Percentiles rank a stretch among this genome's conserved stretches.
Evolutionary conservation across 139 green algal species (phyloP).

Genomic region (Desmodesmus armatus): DNA sequence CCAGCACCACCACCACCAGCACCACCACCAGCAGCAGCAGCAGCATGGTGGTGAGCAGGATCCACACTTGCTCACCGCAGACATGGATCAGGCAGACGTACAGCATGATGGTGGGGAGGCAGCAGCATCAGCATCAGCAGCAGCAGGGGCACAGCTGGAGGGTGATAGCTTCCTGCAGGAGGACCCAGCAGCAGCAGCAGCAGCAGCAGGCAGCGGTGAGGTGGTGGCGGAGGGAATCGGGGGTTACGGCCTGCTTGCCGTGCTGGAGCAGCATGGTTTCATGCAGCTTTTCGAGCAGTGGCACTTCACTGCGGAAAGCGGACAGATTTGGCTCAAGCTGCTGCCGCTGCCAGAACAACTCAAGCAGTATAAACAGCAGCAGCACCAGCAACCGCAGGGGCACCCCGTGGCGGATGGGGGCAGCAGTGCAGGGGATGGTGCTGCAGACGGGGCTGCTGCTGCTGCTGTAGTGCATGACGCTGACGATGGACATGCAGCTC

Average conservation of each 20-base stretch:
- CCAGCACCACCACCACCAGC: no score
- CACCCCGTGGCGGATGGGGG: no score
- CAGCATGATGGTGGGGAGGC: no score
- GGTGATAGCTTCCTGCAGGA: no score
- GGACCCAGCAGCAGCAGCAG: background rate
- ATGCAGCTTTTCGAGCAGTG: background rate
- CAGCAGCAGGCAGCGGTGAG: background rate
- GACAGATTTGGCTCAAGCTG: slow-evolving; percentile 2
- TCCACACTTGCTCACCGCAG: no score
- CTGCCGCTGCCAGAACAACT: background rate
- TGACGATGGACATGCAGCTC: background rate
- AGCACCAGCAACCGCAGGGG: background rate
- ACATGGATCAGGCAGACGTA: no score
- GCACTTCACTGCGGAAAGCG: background rate
- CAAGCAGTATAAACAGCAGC: background rate
- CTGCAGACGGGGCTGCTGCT: background rate
- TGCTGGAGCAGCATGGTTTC: slow-evolving; percentile 27
- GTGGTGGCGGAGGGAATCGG: background rate
- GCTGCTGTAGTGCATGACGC: no score
- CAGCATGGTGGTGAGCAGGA: no score
- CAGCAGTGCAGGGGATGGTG: background rate
- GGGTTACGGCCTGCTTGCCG: slow-evolving; percentile 9
- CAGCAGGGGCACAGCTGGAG: background rate
- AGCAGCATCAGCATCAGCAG: slow-evolving; percentile 4
- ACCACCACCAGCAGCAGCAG: no score